Evolutionary conservation across 2,329 filamentous ascomycete species (phyloP), one percentile per base, ranked within the genome.

Genomic region (Sclerotinia borealis): DNA sequence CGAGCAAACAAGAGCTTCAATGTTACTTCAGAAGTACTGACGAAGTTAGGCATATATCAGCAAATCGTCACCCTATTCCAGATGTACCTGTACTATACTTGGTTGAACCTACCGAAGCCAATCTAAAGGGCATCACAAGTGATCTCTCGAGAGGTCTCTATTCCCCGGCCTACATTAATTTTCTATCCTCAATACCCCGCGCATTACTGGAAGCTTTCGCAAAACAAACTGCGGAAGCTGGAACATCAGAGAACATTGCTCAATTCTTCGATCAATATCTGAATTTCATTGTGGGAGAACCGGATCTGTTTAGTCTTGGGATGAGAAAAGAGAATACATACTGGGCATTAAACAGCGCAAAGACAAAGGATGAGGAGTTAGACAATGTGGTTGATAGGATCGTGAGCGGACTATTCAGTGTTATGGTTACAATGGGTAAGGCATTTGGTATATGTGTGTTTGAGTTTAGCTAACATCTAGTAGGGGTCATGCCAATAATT

Each of bases 41-140:
- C 64, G n/a, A 58, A 66, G 39, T 64, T 55, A 91, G 91, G 80
- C 92, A 93, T 75, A 89, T 97, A 74, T 85, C 87, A 71, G 87
- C 90, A 50, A 83, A 86, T 64, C 85, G 95, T 73, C 92, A 96
- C 75, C 86, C 92, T 34, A 99, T 99, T 69, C 93, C 93, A 63
- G 95, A 99, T 76, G 95, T 98, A 11, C 93, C 95, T 4, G 95
- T 95, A 66, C 88, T 99, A 66, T 99, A 99, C 75, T 84, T 99
- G n/a, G 83, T 99, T 72, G 93, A 99, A 72, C 95, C 95, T 19
- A 96, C 86, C 13, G 75, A 85, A 11, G 81, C 86, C 65, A 98
- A 98, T 75, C 82, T 97, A 55, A 83, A 93, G 73, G 81, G 83
- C 51, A 93, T 99, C 65, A 95, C 92, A 15, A 85, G 81, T 68